Conservation (phyloP, 768 basidiomycete species). For the Mycena venus region DNA sequence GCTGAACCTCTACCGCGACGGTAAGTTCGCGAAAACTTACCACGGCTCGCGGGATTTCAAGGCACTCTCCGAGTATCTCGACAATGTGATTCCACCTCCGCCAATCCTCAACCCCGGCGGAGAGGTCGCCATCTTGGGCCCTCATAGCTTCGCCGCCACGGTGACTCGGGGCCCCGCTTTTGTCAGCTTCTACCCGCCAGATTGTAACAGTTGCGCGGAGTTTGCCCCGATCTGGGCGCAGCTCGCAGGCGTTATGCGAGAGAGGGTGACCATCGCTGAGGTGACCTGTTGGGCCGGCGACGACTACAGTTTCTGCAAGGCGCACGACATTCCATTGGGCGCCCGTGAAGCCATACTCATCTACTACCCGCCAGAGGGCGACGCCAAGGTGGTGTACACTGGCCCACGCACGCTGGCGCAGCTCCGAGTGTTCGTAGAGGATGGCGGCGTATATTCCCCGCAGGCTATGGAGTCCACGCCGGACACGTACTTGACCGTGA, state of each 20-base stretch:
- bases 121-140: slow-evolving; percentile 51
- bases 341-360: slow-evolving; percentile 88
- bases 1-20: background rate
- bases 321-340: slow-evolving; percentile 74
- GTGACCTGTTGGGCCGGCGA: slow-evolving; percentile 62
- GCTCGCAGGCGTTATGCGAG: slow-evolving; percentile 78
- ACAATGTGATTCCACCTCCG: slow-evolving; percentile 13
- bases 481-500: slow-evolving; percentile 85
- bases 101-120: slow-evolving; percentile 49
- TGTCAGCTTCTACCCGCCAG: slow-evolving; percentile 88
- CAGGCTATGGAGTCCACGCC: slow-evolving; percentile 79
- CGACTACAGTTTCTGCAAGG: slow-evolving; percentile 72
- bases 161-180: slow-evolving; percentile 61
- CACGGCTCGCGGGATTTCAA: background rate
- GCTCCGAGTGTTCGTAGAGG: slow-evolving; percentile 80
- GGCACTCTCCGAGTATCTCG: background rate
- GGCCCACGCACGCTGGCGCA: slow-evolving; percentile 79
- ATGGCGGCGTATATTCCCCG: slow-evolving; percentile 79
- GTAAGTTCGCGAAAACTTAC: background rate
- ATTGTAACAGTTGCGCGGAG: slow-evolving; percentile 99
- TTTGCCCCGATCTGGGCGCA: slow-evolving; percentile 86
- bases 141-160: slow-evolving; percentile 52
- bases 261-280: slow-evolving; percentile 82
- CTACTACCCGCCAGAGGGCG: slow-evolving; percentile 71
- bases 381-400: slow-evolving; percentile 77